Evolutionary conservation across 306 rosid species (phyloP).

Genomic region (Cucurbita argyrosperma): DNA sequence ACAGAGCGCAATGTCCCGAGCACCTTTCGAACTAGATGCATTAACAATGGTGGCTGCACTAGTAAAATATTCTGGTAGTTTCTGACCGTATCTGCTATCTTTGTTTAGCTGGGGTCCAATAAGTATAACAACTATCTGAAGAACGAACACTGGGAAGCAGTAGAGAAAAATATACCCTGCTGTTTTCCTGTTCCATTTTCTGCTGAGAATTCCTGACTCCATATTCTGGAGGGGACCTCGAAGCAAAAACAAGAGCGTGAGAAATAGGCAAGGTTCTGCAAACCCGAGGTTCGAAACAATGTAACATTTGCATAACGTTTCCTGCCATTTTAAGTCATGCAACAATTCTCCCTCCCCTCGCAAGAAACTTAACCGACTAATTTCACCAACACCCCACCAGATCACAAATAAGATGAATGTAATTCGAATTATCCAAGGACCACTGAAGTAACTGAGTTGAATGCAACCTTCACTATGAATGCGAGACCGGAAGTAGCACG

Average conservation of each 20-base stretch:
- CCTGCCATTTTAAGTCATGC: conserved; percentile 63
- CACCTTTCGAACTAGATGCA: conserved; percentile 17
- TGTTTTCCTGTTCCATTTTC: conserved; percentile 65
- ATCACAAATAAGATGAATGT: conserved; percentile 58
- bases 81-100: conserved; percentile 20
- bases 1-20: conserved; percentile 45
- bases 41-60: conserved; percentile 18
- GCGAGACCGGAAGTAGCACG: conserved; percentile 72
- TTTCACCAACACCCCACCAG: conserved; percentile 96
- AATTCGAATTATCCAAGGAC: conserved; percentile 92
- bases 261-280: conserved; percentile 97
- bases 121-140: conserved; percentile 63
- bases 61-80: conserved; percentile 54
- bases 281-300: conserved; percentile 88
- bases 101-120: conserved; percentile 47
- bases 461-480: conserved; percentile 43
- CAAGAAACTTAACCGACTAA: conserved; percentile 57
- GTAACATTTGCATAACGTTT: conserved; percentile 79
- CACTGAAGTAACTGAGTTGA: conserved; percentile 80
- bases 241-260: conserved; percentile 78
- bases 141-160: conserved; percentile 68
- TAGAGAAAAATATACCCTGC: conserved; percentile 60
- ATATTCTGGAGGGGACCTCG: conserved; percentile 71
- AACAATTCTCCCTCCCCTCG: conserved; percentile 28
- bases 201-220: conserved; percentile 73